Conservation (phyloP, 768 basidiomycete species). For the Tulasnella sp. region DNA sequence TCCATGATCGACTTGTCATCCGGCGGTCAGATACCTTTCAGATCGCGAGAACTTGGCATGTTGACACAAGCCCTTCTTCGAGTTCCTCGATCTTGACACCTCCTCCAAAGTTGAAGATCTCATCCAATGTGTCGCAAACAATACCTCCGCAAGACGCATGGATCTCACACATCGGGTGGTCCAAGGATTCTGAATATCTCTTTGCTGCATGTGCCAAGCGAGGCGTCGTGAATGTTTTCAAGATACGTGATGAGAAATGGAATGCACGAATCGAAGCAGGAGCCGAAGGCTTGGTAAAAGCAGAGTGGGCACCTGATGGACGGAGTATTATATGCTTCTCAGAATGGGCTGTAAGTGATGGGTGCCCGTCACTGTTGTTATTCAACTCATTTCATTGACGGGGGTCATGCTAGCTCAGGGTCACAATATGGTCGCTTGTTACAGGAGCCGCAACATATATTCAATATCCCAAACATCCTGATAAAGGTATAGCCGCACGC, state of each 20-base stretch:
- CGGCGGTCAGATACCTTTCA: slow-evolving; percentile 75
- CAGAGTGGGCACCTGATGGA: slow-evolving; percentile 85
- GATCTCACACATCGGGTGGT: slow-evolving; percentile 75
- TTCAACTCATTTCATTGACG: neutral
- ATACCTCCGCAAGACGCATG: slow-evolving; percentile 27
- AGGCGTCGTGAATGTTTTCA: slow-evolving; percentile 63
- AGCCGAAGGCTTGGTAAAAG: slow-evolving; percentile 70
- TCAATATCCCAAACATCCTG: slow-evolving; percentile 71
- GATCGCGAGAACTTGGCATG: slow-evolving; percentile 66
- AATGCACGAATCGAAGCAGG: slow-evolving; percentile 64
- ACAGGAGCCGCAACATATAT: slow-evolving; percentile 69
- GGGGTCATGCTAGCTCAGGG: slow-evolving; percentile 45
- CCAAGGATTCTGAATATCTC: slow-evolving; percentile 76
- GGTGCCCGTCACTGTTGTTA: neutral
- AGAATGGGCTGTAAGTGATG: slow-evolving; percentile 71
- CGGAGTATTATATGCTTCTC: slow-evolving; percentile 78
- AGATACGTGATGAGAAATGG: slow-evolving; percentile 69
- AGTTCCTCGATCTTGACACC: slow-evolving; percentile 31
- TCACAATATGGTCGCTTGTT: slow-evolving; percentile 74
- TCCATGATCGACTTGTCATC: slow-evolving; percentile 67
- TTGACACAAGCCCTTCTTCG: slow-evolving; percentile 42
- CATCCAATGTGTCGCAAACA: slow-evolving; percentile 17
- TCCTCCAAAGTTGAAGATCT: slow-evolving; percentile 23
- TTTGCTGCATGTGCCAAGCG: slow-evolving; percentile 63
- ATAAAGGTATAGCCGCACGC: slow-evolving; percentile 42